Evolutionary conservation across 768 basidiomycete genomes (phyloP), one percentile per base, ranked within the genome.

Genomic region (Exsudoporus frostii): DNA sequence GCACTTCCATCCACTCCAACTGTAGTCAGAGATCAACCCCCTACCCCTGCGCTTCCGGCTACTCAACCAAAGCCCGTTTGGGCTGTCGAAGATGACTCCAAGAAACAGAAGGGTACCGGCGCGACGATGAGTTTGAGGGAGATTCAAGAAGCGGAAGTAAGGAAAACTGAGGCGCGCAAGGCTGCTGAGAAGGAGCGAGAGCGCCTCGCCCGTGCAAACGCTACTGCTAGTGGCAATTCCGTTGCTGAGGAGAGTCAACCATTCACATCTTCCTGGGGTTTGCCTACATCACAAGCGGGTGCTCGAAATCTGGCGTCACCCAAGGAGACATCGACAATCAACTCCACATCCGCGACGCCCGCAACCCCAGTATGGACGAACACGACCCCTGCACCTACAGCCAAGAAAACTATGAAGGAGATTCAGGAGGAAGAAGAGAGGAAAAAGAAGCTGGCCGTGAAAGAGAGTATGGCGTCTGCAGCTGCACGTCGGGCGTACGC

Each of bases 391-490:
- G 69, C 78, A 7, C 73, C 74, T 10, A 66, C 75, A 3, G 67
- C 79, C 7, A 95, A 92, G 77, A 97, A 93, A 78, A 90, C 91
- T 2, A 87, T 99, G 86, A 98, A 96, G 76, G 94, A 99, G 75
- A 99, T 99, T 37, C 92, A 96, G 65, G 96, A 98, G 71, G 97
- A 99, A 63, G 97, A 99, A 65, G 92, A 96, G 71, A 81, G 76
- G 57, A 80, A 88, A 56, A 94, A 92, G 77, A 89, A 85, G 70
- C 61, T 73, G 27, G 76, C 76, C 1, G 71, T 74, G 7, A 86
- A 85, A 68, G 84, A 89, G 57, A 83, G 77, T 48, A 75, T 76
- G 49, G 79, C 79, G 9, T 73, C 81, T 13, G 75, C 79, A 20
- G 78, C 79, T 36, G 75, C 81, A 8, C 82, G 87, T 65, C 78